Evolutionary conservation across 768 basidiomycete genomes (phyloP).

Genomic region (Kwoniella shandongensis): DNA sequence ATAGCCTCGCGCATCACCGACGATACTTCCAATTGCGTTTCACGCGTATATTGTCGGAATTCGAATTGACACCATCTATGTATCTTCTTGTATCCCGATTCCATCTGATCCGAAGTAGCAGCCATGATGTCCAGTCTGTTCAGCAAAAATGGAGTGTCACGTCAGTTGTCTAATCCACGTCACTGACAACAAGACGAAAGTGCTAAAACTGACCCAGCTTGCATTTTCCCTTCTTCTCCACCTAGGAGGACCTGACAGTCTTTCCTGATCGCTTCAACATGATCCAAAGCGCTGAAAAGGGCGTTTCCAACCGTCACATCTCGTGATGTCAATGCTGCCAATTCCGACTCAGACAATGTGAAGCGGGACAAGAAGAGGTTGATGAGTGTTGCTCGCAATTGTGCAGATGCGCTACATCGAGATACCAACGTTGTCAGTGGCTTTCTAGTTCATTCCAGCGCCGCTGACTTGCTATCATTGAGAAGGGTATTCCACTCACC

Average conservation of each 20-base stretch:
- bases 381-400: constrained; percentile 69
- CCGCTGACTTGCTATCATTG: background rate
- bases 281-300: constrained; percentile 85
- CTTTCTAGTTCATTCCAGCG: no score
- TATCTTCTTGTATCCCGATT: constrained; percentile 86
- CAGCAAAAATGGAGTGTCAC: no score
- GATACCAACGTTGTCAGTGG: no score
- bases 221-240: constrained; percentile 57
- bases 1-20: constrained; percentile 74
- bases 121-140: constrained; percentile 86
- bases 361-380: constrained; percentile 78
- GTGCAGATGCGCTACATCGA: constrained; percentile 42
- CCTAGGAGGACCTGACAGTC: constrained; percentile 86
- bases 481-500: constrained; percentile 27
- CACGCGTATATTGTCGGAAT: constrained; percentile 74
- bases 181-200: background rate
- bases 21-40: constrained; percentile 63
- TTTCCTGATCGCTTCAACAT: constrained; percentile 73
- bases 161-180: constrained; percentile 1
- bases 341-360: constrained; percentile 73
- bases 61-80: constrained; percentile 81
- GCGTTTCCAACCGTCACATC: constrained; percentile 70
- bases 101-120: constrained; percentile 73
- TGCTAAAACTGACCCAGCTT: constrained; percentile 51
- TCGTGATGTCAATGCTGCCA: constrained; percentile 71